Evolutionary conservation across 352 stramenopile species (phyloP).

Genomic region (Phytophthora melonis): DNA sequence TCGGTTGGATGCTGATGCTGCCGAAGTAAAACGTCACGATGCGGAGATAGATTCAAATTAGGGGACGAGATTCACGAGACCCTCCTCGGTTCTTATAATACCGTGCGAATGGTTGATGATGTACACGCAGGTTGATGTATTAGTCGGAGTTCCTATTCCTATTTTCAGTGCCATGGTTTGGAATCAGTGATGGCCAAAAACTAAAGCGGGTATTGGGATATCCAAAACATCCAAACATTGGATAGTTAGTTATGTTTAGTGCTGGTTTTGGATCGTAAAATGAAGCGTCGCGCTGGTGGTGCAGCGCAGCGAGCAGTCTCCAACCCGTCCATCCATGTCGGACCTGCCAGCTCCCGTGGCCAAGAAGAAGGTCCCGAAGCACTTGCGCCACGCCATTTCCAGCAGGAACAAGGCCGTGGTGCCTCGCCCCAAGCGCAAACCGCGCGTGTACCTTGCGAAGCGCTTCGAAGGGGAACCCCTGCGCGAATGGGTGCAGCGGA

Average conservation of each 20-base stretch:
- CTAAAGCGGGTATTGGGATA: too few species aligned
- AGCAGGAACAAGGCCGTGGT: slow-evolving; percentile 30
- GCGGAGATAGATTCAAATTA: too few species aligned
- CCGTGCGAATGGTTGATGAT: too few species aligned
- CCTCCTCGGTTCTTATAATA: too few species aligned
- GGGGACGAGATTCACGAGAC: too few species aligned
- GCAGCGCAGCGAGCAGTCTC: slow-evolving; percentile 1
- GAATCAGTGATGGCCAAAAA: too few species aligned
- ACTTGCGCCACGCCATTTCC: slow-evolving; percentile 44
- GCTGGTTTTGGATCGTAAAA: neutral
- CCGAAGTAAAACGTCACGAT: too few species aligned
- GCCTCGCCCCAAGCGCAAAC: slow-evolving; percentile 34
- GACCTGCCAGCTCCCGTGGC: slow-evolving; percentile 12
- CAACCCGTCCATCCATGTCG: slow-evolving; percentile 16
- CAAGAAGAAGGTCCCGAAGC: slow-evolving; percentile 49
- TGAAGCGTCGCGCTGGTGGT: slow-evolving; percentile 5
- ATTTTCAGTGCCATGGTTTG: too few species aligned
- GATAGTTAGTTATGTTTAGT: neutral
- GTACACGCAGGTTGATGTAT: too few species aligned
- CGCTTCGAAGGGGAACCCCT: slow-evolving; percentile 54
- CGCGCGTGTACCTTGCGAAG: slow-evolving; percentile 44
- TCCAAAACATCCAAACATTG: neutral
- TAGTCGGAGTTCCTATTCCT: too few species aligned
- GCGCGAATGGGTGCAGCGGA: slow-evolving; percentile 78
- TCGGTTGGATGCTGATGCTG: too few species aligned